Conservation (phyloP, 371 early-diverging fungal genomes). For the Rhizopus microsporus region DNA sequence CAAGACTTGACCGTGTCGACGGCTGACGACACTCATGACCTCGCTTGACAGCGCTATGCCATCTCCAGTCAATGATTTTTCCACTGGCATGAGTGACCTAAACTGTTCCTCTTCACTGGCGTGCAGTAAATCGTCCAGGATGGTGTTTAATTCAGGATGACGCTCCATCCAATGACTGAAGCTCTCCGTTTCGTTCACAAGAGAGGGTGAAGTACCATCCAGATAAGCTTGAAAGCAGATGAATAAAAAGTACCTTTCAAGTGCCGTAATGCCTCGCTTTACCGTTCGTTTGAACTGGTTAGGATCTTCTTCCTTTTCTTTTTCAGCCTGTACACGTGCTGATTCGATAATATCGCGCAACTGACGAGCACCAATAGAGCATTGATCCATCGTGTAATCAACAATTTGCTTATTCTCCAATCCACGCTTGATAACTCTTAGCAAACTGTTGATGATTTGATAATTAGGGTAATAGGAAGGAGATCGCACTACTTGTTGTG, state of each 20-base stretch:
- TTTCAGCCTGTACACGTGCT: constrained; percentile 53
- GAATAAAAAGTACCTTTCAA: constrained; percentile 65
- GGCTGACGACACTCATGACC: constrained; percentile 61
- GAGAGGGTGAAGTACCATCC: constrained; percentile 39
- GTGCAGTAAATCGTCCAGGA: constrained; percentile 50
- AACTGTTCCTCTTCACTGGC: constrained; percentile 27
- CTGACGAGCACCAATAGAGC: constrained; percentile 39
- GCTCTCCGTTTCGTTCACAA: constrained; percentile 45
- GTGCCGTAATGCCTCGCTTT: constrained; percentile 44
- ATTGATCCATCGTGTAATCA: constrained; percentile 62
- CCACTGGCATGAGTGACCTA: constrained; percentile 56
- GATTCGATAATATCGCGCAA: constrained; percentile 60
- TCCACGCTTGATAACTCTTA: constrained; percentile 68
- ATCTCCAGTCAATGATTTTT: constrained; percentile 55
- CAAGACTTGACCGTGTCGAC: constrained; percentile 63
- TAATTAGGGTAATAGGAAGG: constrained; percentile 45
- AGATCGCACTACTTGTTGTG: neutral
- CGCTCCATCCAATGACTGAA: constrained; percentile 64
- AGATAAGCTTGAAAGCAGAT: constrained; percentile 68
- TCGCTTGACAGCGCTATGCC: constrained; percentile 69
- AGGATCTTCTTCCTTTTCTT: constrained; percentile 34
- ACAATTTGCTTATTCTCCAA: constrained; percentile 63
- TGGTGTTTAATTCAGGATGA: constrained; percentile 63
- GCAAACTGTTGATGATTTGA: constrained; percentile 65
- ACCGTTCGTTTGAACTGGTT: constrained; percentile 30